phyloP scores from a whole-genome alignment of 106 monocot genomes.

The Dioscorea zingiberensis region DNA sequence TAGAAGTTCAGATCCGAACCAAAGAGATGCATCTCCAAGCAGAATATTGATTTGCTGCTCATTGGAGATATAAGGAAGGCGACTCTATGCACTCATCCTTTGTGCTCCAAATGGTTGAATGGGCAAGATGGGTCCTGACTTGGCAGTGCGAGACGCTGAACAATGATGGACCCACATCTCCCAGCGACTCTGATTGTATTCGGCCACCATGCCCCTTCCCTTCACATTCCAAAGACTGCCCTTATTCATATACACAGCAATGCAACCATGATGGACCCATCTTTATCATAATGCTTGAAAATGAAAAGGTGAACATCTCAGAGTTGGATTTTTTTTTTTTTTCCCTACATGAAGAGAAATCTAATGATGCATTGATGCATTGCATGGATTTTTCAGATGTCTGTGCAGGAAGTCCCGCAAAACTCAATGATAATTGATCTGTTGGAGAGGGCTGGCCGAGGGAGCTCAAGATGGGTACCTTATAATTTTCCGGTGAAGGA shows the following conservation, averaged over 20 bases:
- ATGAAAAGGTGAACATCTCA: slow-evolving; percentile 65
- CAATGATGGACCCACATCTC: slow-evolving; percentile 16
- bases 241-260: slow-evolving; percentile 53
- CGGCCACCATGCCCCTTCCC: slow-evolving; percentile 73
- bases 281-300: slow-evolving; percentile 72
- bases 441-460: slow-evolving; percentile 52
- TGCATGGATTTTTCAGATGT: slow-evolving; percentile 53
- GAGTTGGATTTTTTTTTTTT: not conserved
- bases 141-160: slow-evolving; percentile 85
- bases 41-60: slow-evolving; percentile 92
- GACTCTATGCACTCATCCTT: slow-evolving; percentile 56
- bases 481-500: slow-evolving; percentile 63
- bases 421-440: slow-evolving; percentile 74
- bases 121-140: slow-evolving; percentile 84
- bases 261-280: slow-evolving; percentile 63
- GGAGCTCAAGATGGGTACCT: slow-evolving; percentile 30
- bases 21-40: slow-evolving; percentile 94
- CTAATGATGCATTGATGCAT: too few relatives aligned
- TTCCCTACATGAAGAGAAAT: not conserved
- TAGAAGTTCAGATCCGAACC: slow-evolving; percentile 94
- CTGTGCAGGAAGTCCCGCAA: slow-evolving; percentile 76
- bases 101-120: slow-evolving; percentile 92
- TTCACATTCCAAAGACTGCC: slow-evolving; percentile 69
- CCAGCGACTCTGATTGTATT: slow-evolving; percentile 14
- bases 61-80: slow-evolving; percentile 96